Evolutionary conservation across 139 green algal genomes (phyloP).

Genomic region (Micromonas commoda): DNA sequence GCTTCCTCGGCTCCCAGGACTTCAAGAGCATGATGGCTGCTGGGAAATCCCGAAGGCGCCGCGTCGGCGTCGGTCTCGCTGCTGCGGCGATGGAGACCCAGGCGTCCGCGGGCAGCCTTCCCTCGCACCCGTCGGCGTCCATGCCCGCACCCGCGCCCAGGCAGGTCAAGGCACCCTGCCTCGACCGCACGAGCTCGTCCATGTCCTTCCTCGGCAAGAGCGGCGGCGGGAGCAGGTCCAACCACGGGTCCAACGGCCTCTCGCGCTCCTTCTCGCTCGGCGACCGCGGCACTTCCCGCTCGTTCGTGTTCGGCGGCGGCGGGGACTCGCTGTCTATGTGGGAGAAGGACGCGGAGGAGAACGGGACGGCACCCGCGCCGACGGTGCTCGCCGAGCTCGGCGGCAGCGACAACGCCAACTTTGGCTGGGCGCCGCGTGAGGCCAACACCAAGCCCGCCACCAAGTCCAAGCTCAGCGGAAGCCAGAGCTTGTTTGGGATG

Average conservation of each 20-base stretch:
- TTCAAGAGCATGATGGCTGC: not conserved
- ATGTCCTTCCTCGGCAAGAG: not conserved
- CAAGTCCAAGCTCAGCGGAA: no score
- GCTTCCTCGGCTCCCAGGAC: not conserved
- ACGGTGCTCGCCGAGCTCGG: not conserved
- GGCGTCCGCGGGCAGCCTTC: no score
- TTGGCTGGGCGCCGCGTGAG: not conserved
- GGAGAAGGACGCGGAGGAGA: not conserved
- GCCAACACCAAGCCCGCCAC: not conserved
- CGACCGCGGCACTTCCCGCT: not conserved
- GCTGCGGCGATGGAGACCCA: not conserved
- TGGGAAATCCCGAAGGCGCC: not conserved
- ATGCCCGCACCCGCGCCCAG: no score
- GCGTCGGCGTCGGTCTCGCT: not conserved
- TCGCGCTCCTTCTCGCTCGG: not conserved
- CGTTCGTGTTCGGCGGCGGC: not conserved
- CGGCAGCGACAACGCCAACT: not conserved
- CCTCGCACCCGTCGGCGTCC: no score
- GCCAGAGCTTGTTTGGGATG: not conserved
- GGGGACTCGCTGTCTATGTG: not conserved
- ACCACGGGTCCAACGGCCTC: not conserved
- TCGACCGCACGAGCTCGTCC: not conserved
- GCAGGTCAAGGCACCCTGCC: no score
- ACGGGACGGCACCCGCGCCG: not conserved
- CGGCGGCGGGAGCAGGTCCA: not conserved